Base-by-base conservation (phyloP, 129 eudicot genomes). In the Smallanthus sonchifolius region DNA sequence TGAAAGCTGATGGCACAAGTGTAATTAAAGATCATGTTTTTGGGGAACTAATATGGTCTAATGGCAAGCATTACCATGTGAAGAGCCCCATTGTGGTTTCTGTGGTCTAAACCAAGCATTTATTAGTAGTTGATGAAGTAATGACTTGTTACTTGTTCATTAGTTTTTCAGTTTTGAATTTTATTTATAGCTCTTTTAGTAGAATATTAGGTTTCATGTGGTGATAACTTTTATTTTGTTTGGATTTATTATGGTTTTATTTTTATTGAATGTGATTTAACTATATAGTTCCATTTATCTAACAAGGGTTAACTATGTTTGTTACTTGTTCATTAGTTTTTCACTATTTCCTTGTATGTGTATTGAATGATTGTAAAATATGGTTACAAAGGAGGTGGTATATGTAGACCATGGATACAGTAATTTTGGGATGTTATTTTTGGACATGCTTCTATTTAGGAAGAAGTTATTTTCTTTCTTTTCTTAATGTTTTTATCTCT, bases 31-130 rank as follows among this genome's bases (percentile, higher is more conserved):
- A 40, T 9, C 83, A 84, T 70, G 84, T 32, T 19, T 91, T 87
- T 40, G 99, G 99, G 19, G 66, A 80, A 56, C 52, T 91, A 69
- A 39, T 75, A 45, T 94, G 99, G 99, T 77, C 92, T 4, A 92
- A 90, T 74, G 91, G 90, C 1, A 52, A 16, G 49, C 93, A 94
- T 61, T 35, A 61, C 59, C 71, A 77, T 69, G 99, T 94, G 57
- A 86, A 85, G 84, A 91, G 96, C 74, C 99, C 97, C 11, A 83
- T 91, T 0, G 88, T 83, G 3, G 80, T 87, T 59, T 68, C 80
- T 17, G 66, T 51, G 9, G 76, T 64, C 9, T 65, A 52, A 43
- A 8, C 11, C n/a, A n/a, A n/a, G n/a, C 0, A 19, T 39, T 24
- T 48, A 2, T 60, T 48, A 16, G 24, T 10, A 24, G 30, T 24